Conservation (phyloP, 768 basidiomycete species). For the Amanita pseudoporphyria region DNA sequence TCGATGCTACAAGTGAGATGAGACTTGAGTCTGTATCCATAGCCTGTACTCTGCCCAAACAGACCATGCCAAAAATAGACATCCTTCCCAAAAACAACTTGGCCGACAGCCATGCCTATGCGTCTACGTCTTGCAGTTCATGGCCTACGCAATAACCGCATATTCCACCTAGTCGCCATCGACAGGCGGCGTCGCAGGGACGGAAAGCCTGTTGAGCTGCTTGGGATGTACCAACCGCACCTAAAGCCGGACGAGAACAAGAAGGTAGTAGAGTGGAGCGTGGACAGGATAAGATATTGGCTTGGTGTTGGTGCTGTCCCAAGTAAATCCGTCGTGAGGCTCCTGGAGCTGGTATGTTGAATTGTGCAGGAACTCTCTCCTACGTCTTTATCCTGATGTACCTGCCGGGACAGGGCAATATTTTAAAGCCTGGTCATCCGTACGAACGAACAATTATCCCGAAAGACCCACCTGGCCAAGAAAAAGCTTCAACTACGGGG, state of each 20-base stretch:
- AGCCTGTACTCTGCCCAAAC: no score
- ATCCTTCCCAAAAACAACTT: neutral
- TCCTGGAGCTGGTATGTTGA: slow-evolving; percentile 68
- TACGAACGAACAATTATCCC: slow-evolving; percentile 24
- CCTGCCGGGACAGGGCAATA: slow-evolving; percentile 39
- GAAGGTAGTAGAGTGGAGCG: slow-evolving; percentile 86
- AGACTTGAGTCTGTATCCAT: no score
- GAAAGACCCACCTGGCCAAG: neutral
- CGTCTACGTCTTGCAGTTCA: slow-evolving; percentile 82
- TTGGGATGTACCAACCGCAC: slow-evolving; percentile 79
- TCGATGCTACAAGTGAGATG: neutral
- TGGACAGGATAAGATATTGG: slow-evolving; percentile 87
- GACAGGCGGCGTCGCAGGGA: slow-evolving; percentile 64
- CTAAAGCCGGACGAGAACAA: slow-evolving; percentile 36
- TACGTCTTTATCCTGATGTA: neutral
- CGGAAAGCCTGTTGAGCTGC: slow-evolving; percentile 77
- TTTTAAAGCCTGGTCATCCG: slow-evolving; percentile 47
- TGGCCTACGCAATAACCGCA: slow-evolving; percentile 61
- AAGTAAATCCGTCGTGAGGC: slow-evolving; percentile 60
- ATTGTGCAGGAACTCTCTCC: slow-evolving; percentile 5
- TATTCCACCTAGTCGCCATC: slow-evolving; percentile 82
- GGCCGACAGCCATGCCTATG: slow-evolving; percentile 52
- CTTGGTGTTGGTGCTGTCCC: slow-evolving; percentile 77
- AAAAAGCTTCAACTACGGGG: neutral
- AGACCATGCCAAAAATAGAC: neutral